Evolutionary conservation across 495 filamentous ascomycete species (phyloP), one percentile per base, ranked within the genome.

Genomic region (Annulohypoxylon bovei): DNA sequence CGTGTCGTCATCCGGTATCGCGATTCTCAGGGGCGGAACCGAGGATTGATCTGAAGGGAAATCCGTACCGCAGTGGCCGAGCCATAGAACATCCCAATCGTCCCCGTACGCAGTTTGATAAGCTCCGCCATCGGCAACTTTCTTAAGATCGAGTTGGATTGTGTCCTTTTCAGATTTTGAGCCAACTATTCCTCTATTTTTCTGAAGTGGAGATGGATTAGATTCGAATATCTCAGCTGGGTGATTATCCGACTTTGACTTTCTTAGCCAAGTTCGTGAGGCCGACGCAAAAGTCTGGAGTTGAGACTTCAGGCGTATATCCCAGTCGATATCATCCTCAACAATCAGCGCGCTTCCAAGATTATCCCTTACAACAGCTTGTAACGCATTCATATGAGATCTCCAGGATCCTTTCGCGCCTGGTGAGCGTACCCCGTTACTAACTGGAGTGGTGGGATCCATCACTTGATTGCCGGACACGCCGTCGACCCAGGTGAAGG

Each of bases 401-500:
- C 79, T 70, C 82, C 82, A 85, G 6, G 81, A 84, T 0, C 81
- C 83, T 49, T 72, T 81, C 42, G 81, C 81, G 22, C 81, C 82
- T 0, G 70, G n/a, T 53, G 55, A 35, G 72, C 74, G 53, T 12
- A 30, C 59, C 62, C 67, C 58, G 60, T 46, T 27, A 16, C 35
- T 33, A 65, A 67, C 67, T 0, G 75, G 76, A 2, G 80, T 23
- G 2, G 71, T 78, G 28, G 74, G 79, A 49, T 82, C 80, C 2
- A 56, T 37, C 0, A 88, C 72, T 3, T 81, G 73, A 6, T 75
- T 72, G 0, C 86, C 85, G 7, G 72, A 49, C 0, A 87, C 79
- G 0, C 88, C 89, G 39, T 86, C 79, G 12, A 90, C 75, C 75
- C 85, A 88, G 1, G 86, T 84, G 2, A 89, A 74, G 4, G 80